Evolutionary conservation across 768 basidiomycete genomes (phyloP), one percentile per base, ranked within the genome.

Genomic region (Mycena floridula): DNA sequence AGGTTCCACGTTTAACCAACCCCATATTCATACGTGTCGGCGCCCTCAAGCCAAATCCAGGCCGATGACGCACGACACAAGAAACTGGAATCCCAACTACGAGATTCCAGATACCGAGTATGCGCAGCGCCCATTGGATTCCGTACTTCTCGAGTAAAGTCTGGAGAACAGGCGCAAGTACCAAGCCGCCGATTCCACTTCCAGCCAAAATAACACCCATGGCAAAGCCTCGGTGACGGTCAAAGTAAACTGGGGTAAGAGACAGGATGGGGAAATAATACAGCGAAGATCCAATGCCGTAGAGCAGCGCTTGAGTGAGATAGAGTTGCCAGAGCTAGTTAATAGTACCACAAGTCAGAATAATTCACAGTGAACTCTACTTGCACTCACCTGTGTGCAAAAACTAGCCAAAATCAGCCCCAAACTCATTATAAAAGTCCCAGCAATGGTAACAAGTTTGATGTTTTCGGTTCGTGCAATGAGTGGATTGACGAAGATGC

Each of bases 181-280:
- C n/a, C n/a, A n/a, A 60, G 3, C 71, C 71, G n/a, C 72, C 72
- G 3, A 68, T 54, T 2, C 70, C 70, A 7, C 58, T 59, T 4
- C 69, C 71, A 0, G 70, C 58, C 13, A 71, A 62, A 8, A 72
- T 63, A 44, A 67, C 45, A 72, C n/a, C n/a, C n/a, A n/a, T n/a
- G n/a, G n/a, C n/a, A n/a, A n/a, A n/a, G n/a, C n/a, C n/a, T n/a
- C n/a, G n/a, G n/a, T n/a, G n/a, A n/a, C n/a, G n/a, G n/a, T n/a
- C n/a, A n/a, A n/a, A n/a, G n/a, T n/a, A n/a, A 18, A 59, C 52
- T 2, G 71, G 72, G 0, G 67, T 65, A n/a, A 71, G 54, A 23
- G 64, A 63, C 54, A 69, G 66, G 41, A 71, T 59, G 2, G 70
- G 69, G 46, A 69, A 72, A 50, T 72, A 72, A 44, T 67, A 65